A percentile compares a stretch with the other conserved stretches of the same genome.
phyloP scores from a whole-genome alignment of 1,284 basidiomycete species.

The Cryptococcus sp. region DNA sequence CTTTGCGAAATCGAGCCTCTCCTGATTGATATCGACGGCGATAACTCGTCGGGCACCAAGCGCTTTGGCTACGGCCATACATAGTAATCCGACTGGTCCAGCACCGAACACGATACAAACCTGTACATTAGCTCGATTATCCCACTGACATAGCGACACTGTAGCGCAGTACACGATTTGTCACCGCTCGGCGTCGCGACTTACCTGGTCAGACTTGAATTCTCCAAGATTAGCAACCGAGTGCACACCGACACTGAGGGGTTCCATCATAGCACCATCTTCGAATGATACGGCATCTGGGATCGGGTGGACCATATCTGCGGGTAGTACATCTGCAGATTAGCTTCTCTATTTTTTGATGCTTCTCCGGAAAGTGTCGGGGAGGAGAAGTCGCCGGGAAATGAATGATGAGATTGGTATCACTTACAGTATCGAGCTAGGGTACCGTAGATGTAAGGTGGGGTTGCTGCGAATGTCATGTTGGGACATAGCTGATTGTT shows the following conservation, averaged over 20 bases:
- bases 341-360: not conserved
- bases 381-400: not conserved
- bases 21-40: conserved; percentile 74
- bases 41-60: conserved; percentile 76
- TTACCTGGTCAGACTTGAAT: conserved; percentile 62
- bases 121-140: not conserved
- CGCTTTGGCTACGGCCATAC: conserved; percentile 88
- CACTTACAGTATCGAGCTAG: conserved; percentile 41
- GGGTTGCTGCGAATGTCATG: conserved; percentile 45
- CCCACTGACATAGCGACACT: not conserved
- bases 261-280: conserved; percentile 70
- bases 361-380: not conserved
- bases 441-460: conserved; percentile 43
- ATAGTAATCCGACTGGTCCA: conserved; percentile 87
- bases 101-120: conserved; percentile 72
- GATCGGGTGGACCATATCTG: conserved; percentile 37
- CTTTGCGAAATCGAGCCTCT: conserved; percentile 84
- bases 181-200: not conserved
- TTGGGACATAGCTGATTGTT: conserved; percentile 24
- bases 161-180: no score
- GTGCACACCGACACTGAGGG: conserved; percentile 86
- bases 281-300: conserved; percentile 49
- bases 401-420: not conserved
- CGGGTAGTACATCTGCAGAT: conserved; percentile 26
- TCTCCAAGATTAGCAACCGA: conserved; percentile 73